A percentile compares a stretch with the other conserved stretches of the same genome.
These are phyloP conservation scores for Dothiorella sarmentorum DNA, from an alignment of 2,329 filamentous ascomycete species.

Conservation along the genomic window DNA sequence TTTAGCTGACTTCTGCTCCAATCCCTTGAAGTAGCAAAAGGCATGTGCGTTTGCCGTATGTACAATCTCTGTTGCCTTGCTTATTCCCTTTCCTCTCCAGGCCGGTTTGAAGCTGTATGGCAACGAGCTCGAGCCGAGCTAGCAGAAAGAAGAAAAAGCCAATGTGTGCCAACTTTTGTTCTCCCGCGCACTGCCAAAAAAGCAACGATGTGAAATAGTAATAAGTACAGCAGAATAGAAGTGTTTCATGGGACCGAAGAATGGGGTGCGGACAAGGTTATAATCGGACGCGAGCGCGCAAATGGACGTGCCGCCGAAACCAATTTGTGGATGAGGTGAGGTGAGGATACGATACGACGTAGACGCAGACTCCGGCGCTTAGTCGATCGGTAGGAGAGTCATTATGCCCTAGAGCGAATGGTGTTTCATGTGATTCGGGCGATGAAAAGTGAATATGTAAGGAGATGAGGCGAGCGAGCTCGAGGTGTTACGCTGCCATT, in stretches of 20 bases:
- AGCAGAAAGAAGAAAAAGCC: background rate
- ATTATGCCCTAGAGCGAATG: background rate
- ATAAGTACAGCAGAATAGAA: constrained; percentile 16
- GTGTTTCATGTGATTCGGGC: background rate
- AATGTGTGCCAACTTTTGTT: constrained; percentile 4
- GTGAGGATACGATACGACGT: constrained; percentile 3
- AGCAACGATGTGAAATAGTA: constrained; percentile 8
- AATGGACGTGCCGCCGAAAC: background rate
- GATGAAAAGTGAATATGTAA: background rate
- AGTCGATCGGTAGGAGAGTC: constrained; percentile 13
- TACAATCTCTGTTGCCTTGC: constrained; percentile 13
- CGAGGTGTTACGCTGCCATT: constrained; percentile 4
- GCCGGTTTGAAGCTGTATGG: background rate
- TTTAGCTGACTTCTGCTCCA: background rate
- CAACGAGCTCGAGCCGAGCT: background rate
- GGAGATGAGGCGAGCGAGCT: constrained; percentile 6
- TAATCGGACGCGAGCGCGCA: background rate
- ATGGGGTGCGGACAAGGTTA: background rate
- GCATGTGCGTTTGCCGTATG: constrained; percentile 1
- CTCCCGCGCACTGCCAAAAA: background rate
- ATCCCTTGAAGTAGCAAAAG: background rate
- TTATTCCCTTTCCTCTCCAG: background rate
- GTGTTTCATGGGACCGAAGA: constrained; percentile 1
- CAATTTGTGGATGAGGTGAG: constrained; percentile 4
- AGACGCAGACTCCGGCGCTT: constrained; percentile 13